These are phyloP conservation scores for Carex myosuroides DNA, from an alignment of 176 grass and related monocot genomes.

Conservation along the genomic window DNA sequence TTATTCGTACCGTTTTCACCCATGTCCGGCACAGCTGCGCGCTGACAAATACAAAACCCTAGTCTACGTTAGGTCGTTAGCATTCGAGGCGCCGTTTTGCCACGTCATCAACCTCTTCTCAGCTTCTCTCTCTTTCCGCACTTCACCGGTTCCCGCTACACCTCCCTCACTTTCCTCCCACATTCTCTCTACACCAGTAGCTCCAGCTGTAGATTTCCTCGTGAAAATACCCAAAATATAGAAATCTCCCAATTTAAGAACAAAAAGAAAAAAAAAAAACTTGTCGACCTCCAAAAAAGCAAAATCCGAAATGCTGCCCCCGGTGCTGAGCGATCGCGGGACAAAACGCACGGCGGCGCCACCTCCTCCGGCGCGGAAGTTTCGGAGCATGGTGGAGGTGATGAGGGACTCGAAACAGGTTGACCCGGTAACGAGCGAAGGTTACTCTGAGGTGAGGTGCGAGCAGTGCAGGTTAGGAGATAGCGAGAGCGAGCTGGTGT, in stretches of 20 bases:
- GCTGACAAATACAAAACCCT: background rate
- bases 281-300: background rate
- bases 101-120: background rate
- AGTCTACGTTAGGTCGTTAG: background rate
- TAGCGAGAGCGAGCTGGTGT: slow-evolving; percentile 59
- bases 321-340: slow-evolving; percentile 26
- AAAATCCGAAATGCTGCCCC: background rate
- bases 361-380: slow-evolving; percentile 40
- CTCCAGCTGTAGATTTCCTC: background rate
- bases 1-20: too few species aligned
- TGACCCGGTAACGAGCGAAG: slow-evolving; percentile 1
- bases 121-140: background rate
- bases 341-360: slow-evolving; percentile 73
- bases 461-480: slow-evolving; percentile 78
- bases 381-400: slow-evolving; percentile 56
- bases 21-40: background rate
- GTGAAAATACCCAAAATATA: background rate
- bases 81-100: background rate
- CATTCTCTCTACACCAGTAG: background rate
- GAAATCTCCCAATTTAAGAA: background rate
- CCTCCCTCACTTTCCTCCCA: background rate
- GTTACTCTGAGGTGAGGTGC: slow-evolving; percentile 40
- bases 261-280: background rate
- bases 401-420: slow-evolving; percentile 41
- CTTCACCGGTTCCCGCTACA: background rate